Base-by-base conservation (phyloP, 306 rosid species). In the Neltuma alba region DNA sequence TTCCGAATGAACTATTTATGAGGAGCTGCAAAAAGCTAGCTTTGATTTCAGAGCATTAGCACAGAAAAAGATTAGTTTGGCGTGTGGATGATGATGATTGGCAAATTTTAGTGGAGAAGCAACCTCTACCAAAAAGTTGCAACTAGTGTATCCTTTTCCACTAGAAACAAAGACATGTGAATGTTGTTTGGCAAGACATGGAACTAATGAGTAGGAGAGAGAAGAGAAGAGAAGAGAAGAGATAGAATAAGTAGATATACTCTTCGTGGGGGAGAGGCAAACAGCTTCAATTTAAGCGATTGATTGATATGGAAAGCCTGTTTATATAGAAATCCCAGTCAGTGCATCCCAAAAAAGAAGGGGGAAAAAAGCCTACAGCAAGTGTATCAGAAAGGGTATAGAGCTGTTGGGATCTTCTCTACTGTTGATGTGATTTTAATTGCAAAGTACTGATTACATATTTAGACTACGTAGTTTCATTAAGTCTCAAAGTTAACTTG, bases 121-220 rank as follows among this genome's bases (percentile, higher is more conserved):
- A 84, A 88, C 64, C 79, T 74, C 79, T 79, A 83, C 83, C 78
- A 50, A 82, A 85, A 89, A 50, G 85, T 47, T 75, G 64, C 68
- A 79, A 82, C 76, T 70, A 34, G 62, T 84, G 84, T 83, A 83
- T 85, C 77, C 77, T 76, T 82, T 84, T 85, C 67, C 92, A 85
- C 76, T 63, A 74, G 71, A 91, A 91, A 93, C 98, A 89, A 83
- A 86, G 89, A 83, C 98, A 91, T 89, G 97, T 93, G 98, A 93
- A 87, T 83, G 91, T 89, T 70, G 54, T 87, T 93, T 93, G 98
- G 92, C 90, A 71, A 83, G 82, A 75, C 76, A 71, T 84, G 88
- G 79, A 83, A 21, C 73, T 85, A 80, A 72, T 91, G 96, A 45
- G 91, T 89, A 87, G 91, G 97, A 88, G 57, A 88, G 92, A 92